Percentiles rank a stretch among this genome's conserved stretches.
phyloP scores from a whole-genome alignment of 2,329 filamentous ascomycete species.

The Paraconiothyrium brasiliense region DNA sequence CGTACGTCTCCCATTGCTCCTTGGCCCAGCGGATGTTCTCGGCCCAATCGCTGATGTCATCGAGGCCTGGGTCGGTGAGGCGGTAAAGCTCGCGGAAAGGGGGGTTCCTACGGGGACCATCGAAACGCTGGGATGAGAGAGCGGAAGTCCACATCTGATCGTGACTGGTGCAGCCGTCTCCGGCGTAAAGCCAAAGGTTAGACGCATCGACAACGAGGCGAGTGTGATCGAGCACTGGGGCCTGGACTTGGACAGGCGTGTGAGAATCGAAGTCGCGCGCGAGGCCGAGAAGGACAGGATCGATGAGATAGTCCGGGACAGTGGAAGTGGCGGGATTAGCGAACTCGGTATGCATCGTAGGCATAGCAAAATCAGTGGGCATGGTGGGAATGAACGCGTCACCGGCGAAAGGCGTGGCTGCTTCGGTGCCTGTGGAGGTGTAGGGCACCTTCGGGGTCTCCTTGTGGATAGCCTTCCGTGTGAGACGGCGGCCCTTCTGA shows the following conservation, averaged over 20 bases:
- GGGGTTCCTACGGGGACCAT: constrained; percentile 26
- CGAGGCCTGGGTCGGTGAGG: constrained; percentile 26
- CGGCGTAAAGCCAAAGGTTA: constrained; percentile 30
- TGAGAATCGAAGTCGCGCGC: constrained; percentile 14
- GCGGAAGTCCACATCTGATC: constrained; percentile 28
- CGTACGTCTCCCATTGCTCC: constrained; percentile 35
- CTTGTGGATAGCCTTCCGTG: not conserved
- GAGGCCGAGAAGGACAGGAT: constrained; percentile 20
- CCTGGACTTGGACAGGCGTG: constrained; percentile 20
- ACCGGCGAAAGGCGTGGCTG: not conserved
- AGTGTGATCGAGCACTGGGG: constrained; percentile 28
- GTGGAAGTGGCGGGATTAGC: not conserved
- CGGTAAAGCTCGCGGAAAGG: constrained; percentile 41
- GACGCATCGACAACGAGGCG: constrained; percentile 30
- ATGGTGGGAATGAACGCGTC: not conserved
- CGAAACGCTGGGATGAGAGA: constrained; percentile 28
- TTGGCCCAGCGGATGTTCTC: constrained; percentile 48
- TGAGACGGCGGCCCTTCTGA: not conserved
- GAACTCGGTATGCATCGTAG: not conserved
- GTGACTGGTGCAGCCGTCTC: constrained; percentile 12
- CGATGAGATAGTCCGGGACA: not conserved
- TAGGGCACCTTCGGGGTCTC: not conserved
- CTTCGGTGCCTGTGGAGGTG: not conserved
- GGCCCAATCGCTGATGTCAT: constrained; percentile 34
- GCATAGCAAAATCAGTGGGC: not conserved